Conservation (phyloP, 2,329 filamentous ascomycete species). For the Botrytis deweyae region DNA sequence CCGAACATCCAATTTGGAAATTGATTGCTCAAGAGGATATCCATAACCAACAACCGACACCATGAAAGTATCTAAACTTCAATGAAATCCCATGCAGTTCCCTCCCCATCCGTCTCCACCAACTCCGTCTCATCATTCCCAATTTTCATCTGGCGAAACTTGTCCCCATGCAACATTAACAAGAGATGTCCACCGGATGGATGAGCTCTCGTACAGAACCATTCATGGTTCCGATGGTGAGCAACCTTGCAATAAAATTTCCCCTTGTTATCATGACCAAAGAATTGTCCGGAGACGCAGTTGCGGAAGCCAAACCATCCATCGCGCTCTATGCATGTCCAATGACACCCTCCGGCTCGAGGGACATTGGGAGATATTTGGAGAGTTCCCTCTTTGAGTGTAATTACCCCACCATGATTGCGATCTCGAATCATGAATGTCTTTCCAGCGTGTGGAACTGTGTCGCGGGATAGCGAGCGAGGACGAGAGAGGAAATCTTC, state of each 20-base stretch:
- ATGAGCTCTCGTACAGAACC: constrained; percentile 11
- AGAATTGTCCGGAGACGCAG: constrained; percentile 10
- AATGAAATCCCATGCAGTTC: constrained; percentile 15
- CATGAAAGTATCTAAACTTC: constrained; percentile 1
- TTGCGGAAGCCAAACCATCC: constrained; percentile 20
- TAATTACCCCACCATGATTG: neutral
- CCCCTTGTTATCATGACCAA: neutral
- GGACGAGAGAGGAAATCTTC: neutral
- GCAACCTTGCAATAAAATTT: neutral
- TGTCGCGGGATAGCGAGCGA: neutral
- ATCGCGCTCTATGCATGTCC: constrained; percentile 12
- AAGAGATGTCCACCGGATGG: constrained; percentile 11
- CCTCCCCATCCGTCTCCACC: constrained; percentile 16
- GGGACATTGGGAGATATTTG: neutral
- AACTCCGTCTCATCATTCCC: neutral
- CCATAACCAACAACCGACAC: neutral
- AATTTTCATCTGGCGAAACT: constrained; percentile 13
- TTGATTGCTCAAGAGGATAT: no score
- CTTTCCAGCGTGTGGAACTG: constrained; percentile 1
- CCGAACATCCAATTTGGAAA: neutral
- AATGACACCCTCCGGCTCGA: constrained; percentile 6
- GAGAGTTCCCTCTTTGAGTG: neutral
- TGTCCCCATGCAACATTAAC: constrained; percentile 12
- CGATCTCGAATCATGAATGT: constrained; percentile 16
- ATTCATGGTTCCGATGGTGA: neutral